phyloP scores from a whole-genome alignment of 768 basidiomycete genomes.

The Collybia nuda region DNA sequence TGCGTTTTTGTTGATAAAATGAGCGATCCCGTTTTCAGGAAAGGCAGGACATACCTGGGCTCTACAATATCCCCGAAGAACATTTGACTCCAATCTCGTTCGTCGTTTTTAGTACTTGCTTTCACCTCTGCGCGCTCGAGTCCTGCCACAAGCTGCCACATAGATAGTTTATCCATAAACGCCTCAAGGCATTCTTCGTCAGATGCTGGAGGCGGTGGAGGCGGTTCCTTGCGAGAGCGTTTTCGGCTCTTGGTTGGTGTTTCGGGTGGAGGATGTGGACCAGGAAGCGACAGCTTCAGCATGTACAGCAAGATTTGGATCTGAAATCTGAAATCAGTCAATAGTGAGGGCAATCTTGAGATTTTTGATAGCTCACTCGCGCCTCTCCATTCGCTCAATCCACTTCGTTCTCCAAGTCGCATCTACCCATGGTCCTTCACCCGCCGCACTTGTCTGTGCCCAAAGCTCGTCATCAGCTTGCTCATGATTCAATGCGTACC shows the following conservation, averaged over 20 bases:
- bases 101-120: slow-evolving; percentile 21
- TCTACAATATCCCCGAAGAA: slow-evolving; percentile 73
- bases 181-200: slow-evolving; percentile 60
- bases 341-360: background rate
- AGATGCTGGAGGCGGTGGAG: slow-evolving; percentile 17
- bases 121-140: slow-evolving; percentile 22
- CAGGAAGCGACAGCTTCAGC: slow-evolving; percentile 61
- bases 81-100: slow-evolving; percentile 71
- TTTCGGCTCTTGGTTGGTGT: slow-evolving; percentile 35
- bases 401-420: slow-evolving; percentile 55
- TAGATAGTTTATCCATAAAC: slow-evolving; percentile 78
- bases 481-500: slow-evolving; percentile 69
- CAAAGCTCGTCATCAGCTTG: slow-evolving; percentile 36
- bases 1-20: slow-evolving; percentile 19
- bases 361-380: slow-evolving; percentile 46
- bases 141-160: slow-evolving; percentile 66
- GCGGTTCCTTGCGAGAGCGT: slow-evolving; percentile 18
- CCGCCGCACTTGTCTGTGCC: slow-evolving; percentile 19
- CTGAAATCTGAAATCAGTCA: slow-evolving; percentile 48
- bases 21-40: background rate
- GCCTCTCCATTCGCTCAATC: slow-evolving; percentile 65
- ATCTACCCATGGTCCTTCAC: slow-evolving; percentile 44
- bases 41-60: slow-evolving; percentile 43
- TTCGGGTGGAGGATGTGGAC: slow-evolving; percentile 50
- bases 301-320: slow-evolving; percentile 75